Conservation (phyloP, 768 basidiomycete genomes). For the Saitozyma podzolica region DNA sequence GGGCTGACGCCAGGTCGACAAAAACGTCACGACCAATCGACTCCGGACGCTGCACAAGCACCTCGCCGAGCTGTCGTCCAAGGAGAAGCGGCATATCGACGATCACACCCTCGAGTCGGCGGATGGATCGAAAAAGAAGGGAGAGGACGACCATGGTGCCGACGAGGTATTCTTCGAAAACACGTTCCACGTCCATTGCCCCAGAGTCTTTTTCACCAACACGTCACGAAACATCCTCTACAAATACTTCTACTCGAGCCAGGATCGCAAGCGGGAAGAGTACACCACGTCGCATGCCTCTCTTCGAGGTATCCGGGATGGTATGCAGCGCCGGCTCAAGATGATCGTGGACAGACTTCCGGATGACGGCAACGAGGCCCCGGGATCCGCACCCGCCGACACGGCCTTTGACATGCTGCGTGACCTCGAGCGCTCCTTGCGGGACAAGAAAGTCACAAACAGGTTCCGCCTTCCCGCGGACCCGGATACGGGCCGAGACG, state of each 20-base stretch:
- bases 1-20: not conserved
- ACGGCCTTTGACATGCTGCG: slow-evolving; percentile 8
- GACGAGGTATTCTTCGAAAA: slow-evolving; percentile 71
- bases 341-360: no score
- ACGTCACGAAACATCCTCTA: slow-evolving; percentile 78
- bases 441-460: no score
- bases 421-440: no score
- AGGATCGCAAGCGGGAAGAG: slow-evolving; percentile 72
- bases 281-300: slow-evolving; percentile 79
- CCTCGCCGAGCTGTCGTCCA: slow-evolving; percentile 6
- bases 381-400: not conserved
- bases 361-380: no score
- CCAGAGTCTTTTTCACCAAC: slow-evolving; percentile 74
- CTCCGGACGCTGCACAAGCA: slow-evolving; percentile 15
- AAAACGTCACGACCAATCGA: not conserved
- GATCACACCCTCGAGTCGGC: slow-evolving; percentile 20
- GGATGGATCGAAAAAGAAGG: not conserved
- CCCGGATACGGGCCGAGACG: slow-evolving; percentile 7
- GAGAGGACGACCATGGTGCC: not conserved
- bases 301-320: slow-evolving; percentile 17
- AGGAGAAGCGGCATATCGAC: slow-evolving; percentile 21
- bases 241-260: slow-evolving; percentile 82
- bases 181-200: slow-evolving; percentile 86
- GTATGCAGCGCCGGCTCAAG: not conserved
- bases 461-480: slow-evolving; percentile 18